Evolutionary conservation across 495 filamentous ascomycete species (phyloP).

Genomic region (Coniosporium apollinis): DNA sequence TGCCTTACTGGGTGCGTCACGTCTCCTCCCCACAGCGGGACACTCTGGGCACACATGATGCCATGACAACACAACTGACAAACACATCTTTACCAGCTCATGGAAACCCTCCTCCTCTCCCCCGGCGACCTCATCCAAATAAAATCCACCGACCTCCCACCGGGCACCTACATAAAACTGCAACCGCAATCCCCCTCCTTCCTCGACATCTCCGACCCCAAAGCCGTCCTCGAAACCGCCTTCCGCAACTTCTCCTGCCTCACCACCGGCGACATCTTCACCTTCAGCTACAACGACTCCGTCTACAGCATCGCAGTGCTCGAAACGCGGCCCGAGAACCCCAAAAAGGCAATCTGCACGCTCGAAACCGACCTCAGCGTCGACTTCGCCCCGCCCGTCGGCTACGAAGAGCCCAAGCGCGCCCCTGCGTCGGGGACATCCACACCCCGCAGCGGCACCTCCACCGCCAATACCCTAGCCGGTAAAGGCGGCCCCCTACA

Average conservation of each 20-base stretch:
- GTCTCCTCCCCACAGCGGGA: no score
- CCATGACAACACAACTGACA: no score
- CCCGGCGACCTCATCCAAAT: conserved; percentile 88
- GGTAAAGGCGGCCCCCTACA: conserved; percentile 56
- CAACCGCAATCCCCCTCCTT: conserved; percentile 84
- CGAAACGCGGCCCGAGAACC: conserved; percentile 73
- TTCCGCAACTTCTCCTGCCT: conserved; percentile 90
- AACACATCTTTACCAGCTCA: conserved; percentile 46
- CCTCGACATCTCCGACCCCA: conserved; percentile 90
- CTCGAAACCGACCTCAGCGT: conserved; percentile 90
- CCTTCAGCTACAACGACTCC: conserved; percentile 86
- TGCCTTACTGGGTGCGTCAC: conserved; percentile 74
- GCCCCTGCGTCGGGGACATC: conserved; percentile 35
- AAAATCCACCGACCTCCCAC: conserved; percentile 79
- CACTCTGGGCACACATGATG: no score
- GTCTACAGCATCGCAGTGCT: conserved; percentile 82
- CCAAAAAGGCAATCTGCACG: conserved; percentile 69
- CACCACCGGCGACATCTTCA: conserved; percentile 83
- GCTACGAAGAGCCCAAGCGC: conserved; percentile 62
- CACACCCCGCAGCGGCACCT: conserved; percentile 53
- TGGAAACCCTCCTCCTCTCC: conserved; percentile 77
- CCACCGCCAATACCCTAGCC: conserved; percentile 31
- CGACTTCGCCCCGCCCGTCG: conserved; percentile 85
- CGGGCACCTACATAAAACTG: conserved; percentile 82
- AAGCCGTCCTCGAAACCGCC: conserved; percentile 91